Evolutionary conservation across 495 filamentous ascomycete species (phyloP).

Genomic region (Penicillium cinerascens): DNA sequence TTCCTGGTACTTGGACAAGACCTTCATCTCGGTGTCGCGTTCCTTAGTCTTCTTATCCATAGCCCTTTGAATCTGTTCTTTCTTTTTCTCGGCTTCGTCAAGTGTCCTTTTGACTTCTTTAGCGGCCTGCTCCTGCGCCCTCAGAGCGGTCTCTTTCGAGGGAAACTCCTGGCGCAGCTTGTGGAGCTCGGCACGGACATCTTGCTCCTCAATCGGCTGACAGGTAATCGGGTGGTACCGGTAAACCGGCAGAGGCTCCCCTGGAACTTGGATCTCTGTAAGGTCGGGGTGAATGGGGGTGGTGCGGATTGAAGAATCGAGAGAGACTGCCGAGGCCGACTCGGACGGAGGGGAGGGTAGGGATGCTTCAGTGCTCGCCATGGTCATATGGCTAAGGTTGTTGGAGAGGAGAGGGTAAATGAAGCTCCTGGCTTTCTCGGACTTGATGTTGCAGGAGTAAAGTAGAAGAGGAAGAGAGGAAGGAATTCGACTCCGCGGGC

Average conservation of each 20-base stretch:
- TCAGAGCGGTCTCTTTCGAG: conserved; percentile 34
- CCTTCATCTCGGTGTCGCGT: conserved; percentile 44
- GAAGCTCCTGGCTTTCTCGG: not conserved
- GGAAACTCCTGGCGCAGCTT: conserved; percentile 38
- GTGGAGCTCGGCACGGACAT: conserved; percentile 33
- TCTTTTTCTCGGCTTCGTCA: conserved; percentile 37
- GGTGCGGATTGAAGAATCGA: conserved; percentile 37
- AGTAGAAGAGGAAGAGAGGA: not conserved
- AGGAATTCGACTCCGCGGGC: not conserved
- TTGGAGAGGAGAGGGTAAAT: not conserved
- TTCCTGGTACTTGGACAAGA: conserved; percentile 44
- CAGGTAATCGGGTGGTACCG: conserved; percentile 42
- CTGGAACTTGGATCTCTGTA: conserved; percentile 38
- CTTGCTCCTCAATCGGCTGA: conserved; percentile 27
- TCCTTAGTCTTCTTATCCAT: conserved; percentile 48
- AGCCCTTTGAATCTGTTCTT: conserved; percentile 38
- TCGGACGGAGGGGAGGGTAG: conserved; percentile 38
- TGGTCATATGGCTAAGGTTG: not conserved
- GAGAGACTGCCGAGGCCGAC: conserved; percentile 21
- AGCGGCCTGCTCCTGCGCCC: conserved; percentile 38
- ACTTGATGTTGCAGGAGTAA: not conserved
- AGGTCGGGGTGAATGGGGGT: conserved; percentile 42
- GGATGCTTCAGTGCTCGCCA: conserved; percentile 22
- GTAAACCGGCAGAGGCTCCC: conserved; percentile 28
- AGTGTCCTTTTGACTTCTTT: conserved; percentile 40